Evolutionary conservation across 2,329 filamentous ascomycete species (phyloP).

Genomic region (Calonectria hawksworthii): DNA sequence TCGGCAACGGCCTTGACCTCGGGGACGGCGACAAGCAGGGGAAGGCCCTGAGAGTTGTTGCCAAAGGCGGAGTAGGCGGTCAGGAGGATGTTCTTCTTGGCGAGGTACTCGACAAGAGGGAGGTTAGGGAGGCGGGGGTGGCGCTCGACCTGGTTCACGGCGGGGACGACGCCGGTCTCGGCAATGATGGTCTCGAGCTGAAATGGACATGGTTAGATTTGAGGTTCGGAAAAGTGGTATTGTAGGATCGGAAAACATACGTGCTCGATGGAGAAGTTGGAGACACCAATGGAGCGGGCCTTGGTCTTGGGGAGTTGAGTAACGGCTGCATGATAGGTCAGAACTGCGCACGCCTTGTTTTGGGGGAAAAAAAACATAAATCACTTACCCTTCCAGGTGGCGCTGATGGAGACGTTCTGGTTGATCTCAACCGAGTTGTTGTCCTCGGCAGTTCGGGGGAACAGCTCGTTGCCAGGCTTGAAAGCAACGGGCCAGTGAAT

Average conservation of each 20-base stretch:
- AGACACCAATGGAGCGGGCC: constrained; percentile 78
- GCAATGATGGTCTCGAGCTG: constrained; percentile 68
- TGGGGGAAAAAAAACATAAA: too few species aligned
- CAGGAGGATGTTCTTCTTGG: constrained; percentile 73
- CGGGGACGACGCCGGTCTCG: constrained; percentile 69
- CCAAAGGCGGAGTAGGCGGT: constrained; percentile 75
- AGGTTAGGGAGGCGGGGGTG: constrained; percentile 74
- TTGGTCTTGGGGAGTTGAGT: constrained; percentile 72
- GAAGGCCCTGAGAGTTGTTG: constrained; percentile 59
- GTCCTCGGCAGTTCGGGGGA: constrained; percentile 55
- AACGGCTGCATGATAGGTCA: constrained; percentile 51
- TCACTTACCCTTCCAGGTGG: constrained; percentile 59
- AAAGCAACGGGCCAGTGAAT: constrained; percentile 74
- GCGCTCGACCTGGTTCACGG: constrained; percentile 79
- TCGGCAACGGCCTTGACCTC: constrained; percentile 70
- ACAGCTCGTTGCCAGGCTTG: constrained; percentile 55
- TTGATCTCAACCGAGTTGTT: constrained; percentile 56
- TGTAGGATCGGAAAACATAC: constrained; percentile 38
- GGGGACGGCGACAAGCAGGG: constrained; percentile 71
- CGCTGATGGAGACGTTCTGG: constrained; percentile 55
- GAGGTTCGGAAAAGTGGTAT: not conserved
- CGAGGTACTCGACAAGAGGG: constrained; percentile 71
- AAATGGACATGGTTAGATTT: constrained; percentile 27
- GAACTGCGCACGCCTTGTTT: not conserved
- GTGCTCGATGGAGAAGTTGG: constrained; percentile 77